Evolutionary conservation across 2,329 filamentous ascomycete genomes (phyloP), one percentile per base, ranked within the genome.

Genomic region (Botrytis sinoallii): DNA sequence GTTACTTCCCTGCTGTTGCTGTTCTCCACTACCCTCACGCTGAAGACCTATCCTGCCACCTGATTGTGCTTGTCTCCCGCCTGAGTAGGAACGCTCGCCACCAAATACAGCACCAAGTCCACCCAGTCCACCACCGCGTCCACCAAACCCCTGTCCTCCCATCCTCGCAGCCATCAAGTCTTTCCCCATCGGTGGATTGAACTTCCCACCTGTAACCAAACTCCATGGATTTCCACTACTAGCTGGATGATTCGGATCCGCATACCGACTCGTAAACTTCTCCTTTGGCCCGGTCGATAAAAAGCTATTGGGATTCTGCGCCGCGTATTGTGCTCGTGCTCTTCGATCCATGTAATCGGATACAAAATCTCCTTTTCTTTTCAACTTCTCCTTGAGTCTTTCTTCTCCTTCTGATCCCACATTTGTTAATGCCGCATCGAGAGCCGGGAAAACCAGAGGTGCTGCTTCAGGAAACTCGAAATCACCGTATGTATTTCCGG

Each of bases 161-260:
- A n/a, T 32, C 16, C 38, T 20, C 32, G 48, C 48, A 55, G 48
- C 25, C 25, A n/a, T 14, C 25, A 55, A 55, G 25, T 55, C 25
- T 55, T 55, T 29, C 4, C 29, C 57, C 29, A 59, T 35, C 4
- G 48, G 48, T 16, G 48, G 48, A 7, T 79, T 82, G n/a, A 85
- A 66, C 9, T 79, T 77, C 0, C 86, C 86, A 2, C 86, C 48
- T n/a, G 25, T 55, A 5, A 87, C 74, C 5, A 88, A 77, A 0
- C 83, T 81, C 10, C 87, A 76, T 10, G 86, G 78, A 8, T 83
- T 83, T 5, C 86, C 86, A 42, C 82, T 85, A 76, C 84, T 86
- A 44, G 84, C 85, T 0, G 85, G 82, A 75, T 88, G 84, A 74
- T 83, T 86, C 1, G 87, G 86, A 75, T 89, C 86, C 18, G 84